These are phyloP conservation scores for Ophiostoma sp. DNA, from an alignment of 2,329 filamentous ascomycete genomes.

Conservation along the genomic window DNA sequence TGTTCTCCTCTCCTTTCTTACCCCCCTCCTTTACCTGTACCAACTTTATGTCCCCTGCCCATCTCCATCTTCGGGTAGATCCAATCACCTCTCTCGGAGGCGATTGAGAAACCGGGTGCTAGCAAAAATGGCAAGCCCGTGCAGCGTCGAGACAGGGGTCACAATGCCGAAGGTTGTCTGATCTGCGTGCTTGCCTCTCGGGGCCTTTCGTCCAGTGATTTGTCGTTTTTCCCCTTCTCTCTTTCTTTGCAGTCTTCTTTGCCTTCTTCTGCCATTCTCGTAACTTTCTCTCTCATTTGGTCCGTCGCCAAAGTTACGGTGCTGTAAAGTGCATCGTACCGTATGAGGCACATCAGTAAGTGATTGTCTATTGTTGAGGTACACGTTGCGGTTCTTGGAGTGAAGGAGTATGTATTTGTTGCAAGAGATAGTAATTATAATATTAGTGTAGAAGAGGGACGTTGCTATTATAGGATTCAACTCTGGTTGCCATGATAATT, in stretches of 20 bases:
- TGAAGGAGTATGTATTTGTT: neutral
- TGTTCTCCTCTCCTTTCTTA: too few relatives aligned
- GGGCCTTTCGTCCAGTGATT: neutral
- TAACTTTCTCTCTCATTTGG: neutral
- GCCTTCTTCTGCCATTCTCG: neutral
- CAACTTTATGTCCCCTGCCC: neutral
- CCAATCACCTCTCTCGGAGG: conserved; percentile 3
- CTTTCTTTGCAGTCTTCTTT: neutral
- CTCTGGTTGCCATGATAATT: neutral
- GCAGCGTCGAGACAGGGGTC: neutral
- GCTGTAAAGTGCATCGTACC: neutral
- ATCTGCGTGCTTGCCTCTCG: neutral
- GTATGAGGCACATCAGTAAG: neutral
- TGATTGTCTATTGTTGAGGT: neutral
- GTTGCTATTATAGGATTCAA: neutral
- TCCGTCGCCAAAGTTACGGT: neutral
- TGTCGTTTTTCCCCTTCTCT: neutral
- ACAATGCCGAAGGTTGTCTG: neutral
- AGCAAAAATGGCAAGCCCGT: neutral
- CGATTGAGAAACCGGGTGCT: neutral
- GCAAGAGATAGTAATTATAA: neutral
- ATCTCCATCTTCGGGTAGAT: conserved; percentile 5
- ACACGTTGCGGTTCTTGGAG: neutral
- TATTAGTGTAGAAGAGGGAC: neutral
- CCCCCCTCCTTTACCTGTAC: neutral